Conservation (phyloP, 2,329 filamentous ascomycete species). For the Thielaviopsis euricoi region DNA sequence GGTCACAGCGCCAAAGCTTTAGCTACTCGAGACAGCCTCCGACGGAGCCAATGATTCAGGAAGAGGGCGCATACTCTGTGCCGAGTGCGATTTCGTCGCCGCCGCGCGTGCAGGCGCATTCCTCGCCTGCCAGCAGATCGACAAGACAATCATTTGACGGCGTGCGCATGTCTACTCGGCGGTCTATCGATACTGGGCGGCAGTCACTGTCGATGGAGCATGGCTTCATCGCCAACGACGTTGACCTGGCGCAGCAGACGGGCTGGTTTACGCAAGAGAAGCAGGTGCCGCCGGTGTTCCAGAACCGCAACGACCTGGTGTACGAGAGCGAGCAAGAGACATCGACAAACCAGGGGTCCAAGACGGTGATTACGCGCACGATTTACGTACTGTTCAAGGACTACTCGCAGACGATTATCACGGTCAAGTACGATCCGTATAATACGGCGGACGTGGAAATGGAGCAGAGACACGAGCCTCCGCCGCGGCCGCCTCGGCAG, state of each 20-base stretch:
- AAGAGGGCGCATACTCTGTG: constrained; percentile 24
- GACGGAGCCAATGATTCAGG: constrained; percentile 26
- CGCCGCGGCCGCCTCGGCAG: constrained; percentile 67
- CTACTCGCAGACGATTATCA: constrained; percentile 88
- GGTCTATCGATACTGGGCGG: constrained; percentile 61
- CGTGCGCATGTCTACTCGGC: constrained; percentile 28
- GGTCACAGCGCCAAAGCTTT: constrained; percentile 8
- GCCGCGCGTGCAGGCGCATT: constrained; percentile 18
- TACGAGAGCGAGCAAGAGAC: constrained; percentile 68
- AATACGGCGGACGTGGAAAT: constrained; percentile 57
- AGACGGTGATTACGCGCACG: constrained; percentile 57
- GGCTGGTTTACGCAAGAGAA: constrained; percentile 82
- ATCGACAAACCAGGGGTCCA: constrained; percentile 51
- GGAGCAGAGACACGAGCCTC: constrained; percentile 74
- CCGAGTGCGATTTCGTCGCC: constrained; percentile 1
- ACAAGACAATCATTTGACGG: constrained; percentile 49
- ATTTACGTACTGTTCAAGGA: constrained; percentile 85
- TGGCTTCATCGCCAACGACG: constrained; percentile 72
- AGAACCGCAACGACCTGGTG: constrained; percentile 67
- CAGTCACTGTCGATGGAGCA: constrained; percentile 54
- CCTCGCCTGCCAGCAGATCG: constrained; percentile 15
- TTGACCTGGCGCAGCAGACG: constrained; percentile 58
- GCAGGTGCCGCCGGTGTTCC: constrained; percentile 63
- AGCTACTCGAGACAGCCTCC: constrained; percentile 14
- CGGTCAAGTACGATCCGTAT: constrained; percentile 58